Conservation (phyloP, 2,329 filamentous ascomycete genomes). For the Nothophaeocryptopus gaeumannii region DNA sequence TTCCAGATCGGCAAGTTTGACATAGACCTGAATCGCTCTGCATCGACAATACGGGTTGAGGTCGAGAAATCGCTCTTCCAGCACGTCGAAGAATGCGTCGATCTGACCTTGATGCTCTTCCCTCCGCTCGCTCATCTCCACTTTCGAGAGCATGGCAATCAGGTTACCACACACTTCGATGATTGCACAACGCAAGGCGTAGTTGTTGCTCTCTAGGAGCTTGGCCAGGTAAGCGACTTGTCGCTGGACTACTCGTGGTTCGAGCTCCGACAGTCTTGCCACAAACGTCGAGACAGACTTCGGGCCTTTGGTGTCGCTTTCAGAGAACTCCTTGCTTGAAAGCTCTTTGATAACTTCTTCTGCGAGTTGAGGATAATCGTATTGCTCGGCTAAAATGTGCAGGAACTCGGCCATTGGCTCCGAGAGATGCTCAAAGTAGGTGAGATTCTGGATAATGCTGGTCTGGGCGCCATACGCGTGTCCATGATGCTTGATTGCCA, state of each 20-base stretch:
- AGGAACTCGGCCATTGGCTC: conserved; percentile 99
- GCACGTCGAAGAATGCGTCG: conserved; percentile 92
- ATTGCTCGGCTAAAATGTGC: conserved; percentile 92
- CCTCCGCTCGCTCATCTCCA: conserved; percentile 72
- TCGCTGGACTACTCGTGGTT: conserved; percentile 88
- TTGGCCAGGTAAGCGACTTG: conserved; percentile 96
- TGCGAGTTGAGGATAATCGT: conserved; percentile 91
- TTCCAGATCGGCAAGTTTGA: conserved; percentile 88
- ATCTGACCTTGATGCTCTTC: conserved; percentile 94
- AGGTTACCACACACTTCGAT: conserved; percentile 98
- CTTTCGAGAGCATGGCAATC: conserved; percentile 82
- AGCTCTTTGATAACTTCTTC: conserved; percentile 92
- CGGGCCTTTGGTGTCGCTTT: conserved; percentile 89
- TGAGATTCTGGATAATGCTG: conserved; percentile 93
- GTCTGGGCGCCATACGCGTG: conserved; percentile 97
- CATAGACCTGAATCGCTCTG: conserved; percentile 87
- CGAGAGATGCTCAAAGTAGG: conserved; percentile 97
- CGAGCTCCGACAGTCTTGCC: conserved; percentile 86
- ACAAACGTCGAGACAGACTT: conserved; percentile 96
- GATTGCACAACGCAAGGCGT: conserved; percentile 86
- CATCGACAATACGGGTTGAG: conserved; percentile 95
- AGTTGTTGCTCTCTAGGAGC: conserved; percentile 94
- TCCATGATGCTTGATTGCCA: conserved; percentile 95
- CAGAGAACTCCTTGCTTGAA: conserved; percentile 97
- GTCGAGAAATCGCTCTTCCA: conserved; percentile 94